Percentiles rank a stretch among this genome's conserved stretches.
Evolutionary conservation across 768 basidiomycete genomes (phyloP).

Genomic region (Termitomyces sp.): DNA sequence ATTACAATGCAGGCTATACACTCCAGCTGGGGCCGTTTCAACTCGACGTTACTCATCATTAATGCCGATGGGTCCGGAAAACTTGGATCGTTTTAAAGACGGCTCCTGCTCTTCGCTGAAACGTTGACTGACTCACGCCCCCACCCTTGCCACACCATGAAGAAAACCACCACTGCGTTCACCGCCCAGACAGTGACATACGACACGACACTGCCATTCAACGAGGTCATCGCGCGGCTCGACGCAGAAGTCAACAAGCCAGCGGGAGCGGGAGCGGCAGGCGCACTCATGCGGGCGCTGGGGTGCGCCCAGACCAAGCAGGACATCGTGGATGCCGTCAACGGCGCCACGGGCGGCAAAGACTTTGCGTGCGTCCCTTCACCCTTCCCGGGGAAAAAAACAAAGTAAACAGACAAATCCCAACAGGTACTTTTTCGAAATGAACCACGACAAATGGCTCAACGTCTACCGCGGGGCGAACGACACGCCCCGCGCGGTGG

Average conservation of each 20-base stretch:
- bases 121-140: no score
- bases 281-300: slow-evolving; percentile 18
- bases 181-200: slow-evolving; percentile 36
- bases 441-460: slow-evolving; percentile 31
- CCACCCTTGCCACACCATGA: slow-evolving; percentile 2
- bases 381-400: no score
- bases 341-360: slow-evolving; percentile 21
- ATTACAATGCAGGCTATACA: no score
- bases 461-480: slow-evolving; percentile 20
- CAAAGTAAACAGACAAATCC: no score
- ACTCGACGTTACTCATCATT: not conserved
- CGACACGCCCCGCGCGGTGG: slow-evolving; percentile 22
- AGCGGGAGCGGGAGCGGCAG: no score
- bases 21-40: no score
- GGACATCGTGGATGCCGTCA: slow-evolving; percentile 30
- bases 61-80: no score
- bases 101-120: no score
- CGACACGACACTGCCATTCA: slow-evolving; percentile 31
- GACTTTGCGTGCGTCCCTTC: slow-evolving; percentile 41
- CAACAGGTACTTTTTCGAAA: slow-evolving; percentile 35
- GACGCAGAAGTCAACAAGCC: slow-evolving; percentile 35
- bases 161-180: slow-evolving; percentile 27
- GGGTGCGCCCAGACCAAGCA: slow-evolving; percentile 23
- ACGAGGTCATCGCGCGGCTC: slow-evolving; percentile 38
- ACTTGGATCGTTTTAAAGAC: no score